Conservation (phyloP, 352 stramenopile species). For the Elongisporangium prolatum region DNA sequence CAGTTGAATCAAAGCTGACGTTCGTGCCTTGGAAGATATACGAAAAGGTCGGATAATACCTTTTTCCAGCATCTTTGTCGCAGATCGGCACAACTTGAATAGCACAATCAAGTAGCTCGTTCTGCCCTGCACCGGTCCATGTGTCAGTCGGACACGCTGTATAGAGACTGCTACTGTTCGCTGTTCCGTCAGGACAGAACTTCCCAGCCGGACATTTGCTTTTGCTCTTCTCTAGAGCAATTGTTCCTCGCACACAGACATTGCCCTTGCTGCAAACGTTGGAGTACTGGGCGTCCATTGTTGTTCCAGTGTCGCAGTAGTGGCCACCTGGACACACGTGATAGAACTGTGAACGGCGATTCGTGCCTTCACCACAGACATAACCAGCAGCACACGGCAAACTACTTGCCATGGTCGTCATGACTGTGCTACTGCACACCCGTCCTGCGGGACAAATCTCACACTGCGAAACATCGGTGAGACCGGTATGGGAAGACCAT, state of each 20-base stretch:
- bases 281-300: conserved; percentile 80
- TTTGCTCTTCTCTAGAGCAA: conserved; percentile 81
- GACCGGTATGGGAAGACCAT: conserved; percentile 88
- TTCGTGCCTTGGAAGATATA: conserved; percentile 58
- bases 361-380: conserved; percentile 92
- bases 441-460: conserved; percentile 92
- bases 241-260: conserved; percentile 89
- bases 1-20: conserved; percentile 66
- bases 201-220: conserved; percentile 92
- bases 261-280: conserved; percentile 83
- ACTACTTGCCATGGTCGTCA: conserved; percentile 82
- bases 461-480: conserved; percentile 94
- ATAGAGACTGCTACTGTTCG: conserved; percentile 75
- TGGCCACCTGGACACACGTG: conserved; percentile 91
- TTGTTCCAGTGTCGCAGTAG: conserved; percentile 86
- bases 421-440: conserved; percentile 89
- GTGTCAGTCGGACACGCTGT: conserved; percentile 91
- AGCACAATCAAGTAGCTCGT: conserved; percentile 84
- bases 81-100: conserved; percentile 90
- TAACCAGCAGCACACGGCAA: conserved; percentile 90
- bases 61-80: conserved; percentile 85
- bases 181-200: conserved; percentile 91
- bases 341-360: conserved; percentile 87
- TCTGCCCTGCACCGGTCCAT: conserved; percentile 73
- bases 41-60: conserved; percentile 76